These are phyloP conservation scores for Epichloe baconii DNA, from an alignment of 2,329 filamentous ascomycete species.

Conservation along the genomic window DNA sequence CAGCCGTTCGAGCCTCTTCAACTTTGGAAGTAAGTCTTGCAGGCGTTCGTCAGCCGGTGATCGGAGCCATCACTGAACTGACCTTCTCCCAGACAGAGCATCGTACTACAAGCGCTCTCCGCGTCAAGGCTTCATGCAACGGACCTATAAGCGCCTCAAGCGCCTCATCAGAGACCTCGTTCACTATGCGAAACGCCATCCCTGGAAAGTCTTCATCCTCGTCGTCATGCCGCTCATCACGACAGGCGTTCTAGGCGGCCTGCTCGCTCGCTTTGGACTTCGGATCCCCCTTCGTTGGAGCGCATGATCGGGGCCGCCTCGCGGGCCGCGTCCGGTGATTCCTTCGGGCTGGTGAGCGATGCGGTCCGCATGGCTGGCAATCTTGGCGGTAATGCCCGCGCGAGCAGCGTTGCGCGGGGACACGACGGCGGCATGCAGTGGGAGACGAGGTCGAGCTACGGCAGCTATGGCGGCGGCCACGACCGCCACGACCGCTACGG, in stretches of 20 bases:
- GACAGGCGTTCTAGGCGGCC: slow-evolving; percentile 65
- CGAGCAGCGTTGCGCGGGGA: slow-evolving; percentile 20
- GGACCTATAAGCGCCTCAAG: slow-evolving; percentile 62
- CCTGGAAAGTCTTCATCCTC: slow-evolving; percentile 74
- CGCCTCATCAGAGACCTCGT: slow-evolving; percentile 69
- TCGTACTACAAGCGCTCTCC: slow-evolving; percentile 72
- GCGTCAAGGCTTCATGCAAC: slow-evolving; percentile 63
- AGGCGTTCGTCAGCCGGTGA: too few relatives aligned
- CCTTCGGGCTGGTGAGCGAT: slow-evolving; percentile 38
- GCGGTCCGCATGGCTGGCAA: slow-evolving; percentile 39
- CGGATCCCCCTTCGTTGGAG: slow-evolving; percentile 50
- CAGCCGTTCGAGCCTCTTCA: slow-evolving; percentile 34
- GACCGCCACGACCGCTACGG: background rate
- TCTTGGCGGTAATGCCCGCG: slow-evolving; percentile 11
- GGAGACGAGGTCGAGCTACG: slow-evolving; percentile 22
- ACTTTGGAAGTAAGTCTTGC: slow-evolving; percentile 15
- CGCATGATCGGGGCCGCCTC: slow-evolving; percentile 42
- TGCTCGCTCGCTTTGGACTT: slow-evolving; percentile 70
- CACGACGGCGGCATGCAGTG: slow-evolving; percentile 23
- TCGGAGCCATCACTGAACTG: background rate
- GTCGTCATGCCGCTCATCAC: slow-evolving; percentile 80
- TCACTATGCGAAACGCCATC: slow-evolving; percentile 71
- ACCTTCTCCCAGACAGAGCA: slow-evolving; percentile 29
- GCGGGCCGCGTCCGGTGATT: slow-evolving; percentile 33
- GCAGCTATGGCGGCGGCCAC: slow-evolving; percentile 1